phyloP scores from a whole-genome alignment of 805 yeast species.

The Saccharomyces jurei region DNA sequence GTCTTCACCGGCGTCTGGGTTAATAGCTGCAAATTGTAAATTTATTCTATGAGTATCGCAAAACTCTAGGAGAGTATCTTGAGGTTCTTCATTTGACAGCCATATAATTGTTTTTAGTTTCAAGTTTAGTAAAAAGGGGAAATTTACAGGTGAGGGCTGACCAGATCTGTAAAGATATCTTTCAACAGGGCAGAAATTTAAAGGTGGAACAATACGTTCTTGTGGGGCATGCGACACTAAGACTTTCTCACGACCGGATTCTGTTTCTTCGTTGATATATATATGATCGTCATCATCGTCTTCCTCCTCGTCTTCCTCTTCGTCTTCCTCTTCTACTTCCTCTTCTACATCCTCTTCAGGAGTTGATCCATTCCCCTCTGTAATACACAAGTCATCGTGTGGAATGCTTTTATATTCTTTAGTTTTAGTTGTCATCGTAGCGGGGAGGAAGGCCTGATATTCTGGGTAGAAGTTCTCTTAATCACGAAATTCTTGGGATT shows the following conservation, averaged over 20 bases:
- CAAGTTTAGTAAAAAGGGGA: conserved; percentile 71
- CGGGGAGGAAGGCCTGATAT: neutral
- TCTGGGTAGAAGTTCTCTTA: neutral
- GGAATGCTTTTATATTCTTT: neutral
- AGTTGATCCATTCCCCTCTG: neutral
- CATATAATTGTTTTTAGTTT: conserved; percentile 76
- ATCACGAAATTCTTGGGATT: neutral
- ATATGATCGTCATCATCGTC: conserved; percentile 26
- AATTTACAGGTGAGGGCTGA: conserved; percentile 90
- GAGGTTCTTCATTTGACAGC: conserved; percentile 95
- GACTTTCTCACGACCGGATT: conserved; percentile 23
- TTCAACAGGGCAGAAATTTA: conserved; percentile 94
- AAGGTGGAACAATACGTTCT: conserved; percentile 77
- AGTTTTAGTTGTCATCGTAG: neutral
- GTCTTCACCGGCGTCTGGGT: conserved; percentile 62
- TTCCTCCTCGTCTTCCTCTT: conserved; percentile 15
- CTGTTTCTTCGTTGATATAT: conserved; percentile 28
- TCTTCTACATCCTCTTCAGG: conserved; percentile 10
- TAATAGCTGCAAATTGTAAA: conserved; percentile 74
- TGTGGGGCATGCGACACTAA: conserved; percentile 47
- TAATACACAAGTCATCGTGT: neutral
- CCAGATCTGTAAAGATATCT: conserved; percentile 80
- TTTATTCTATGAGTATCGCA: conserved; percentile 64
- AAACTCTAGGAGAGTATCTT: conserved; percentile 76
- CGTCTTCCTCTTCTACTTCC: conserved; percentile 9